Percentiles rank a stretch among this genome's conserved stretches.
Evolutionary conservation across 2,329 filamentous ascomycete genomes (phyloP).

Genomic region (Ophiostoma sp.): DNA sequence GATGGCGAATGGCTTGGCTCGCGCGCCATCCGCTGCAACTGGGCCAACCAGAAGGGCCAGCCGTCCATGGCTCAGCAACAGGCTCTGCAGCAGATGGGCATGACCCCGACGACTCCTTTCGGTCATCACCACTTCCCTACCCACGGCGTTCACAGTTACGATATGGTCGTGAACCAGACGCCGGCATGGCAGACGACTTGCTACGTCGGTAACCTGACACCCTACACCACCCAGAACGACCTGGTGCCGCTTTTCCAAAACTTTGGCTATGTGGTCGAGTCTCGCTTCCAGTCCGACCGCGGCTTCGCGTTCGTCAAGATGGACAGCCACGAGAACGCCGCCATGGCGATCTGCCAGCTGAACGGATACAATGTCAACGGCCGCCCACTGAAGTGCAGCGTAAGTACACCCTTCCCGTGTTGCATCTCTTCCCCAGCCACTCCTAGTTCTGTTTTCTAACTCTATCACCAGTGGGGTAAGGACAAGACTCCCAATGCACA

Average conservation of each 20-base stretch:
- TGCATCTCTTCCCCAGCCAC: neutral
- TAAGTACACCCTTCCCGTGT: constrained; percentile 49
- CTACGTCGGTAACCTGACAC: constrained; percentile 92
- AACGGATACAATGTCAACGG: constrained; percentile 98
- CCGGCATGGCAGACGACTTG: constrained; percentile 97
- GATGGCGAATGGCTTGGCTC: constrained; percentile 98
- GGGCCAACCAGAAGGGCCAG: constrained; percentile 99
- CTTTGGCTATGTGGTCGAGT: constrained; percentile 96
- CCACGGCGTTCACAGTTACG: constrained; percentile 92
- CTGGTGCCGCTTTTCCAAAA: constrained; percentile 98
- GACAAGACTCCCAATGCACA: constrained; percentile 81
- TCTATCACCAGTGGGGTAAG: constrained; percentile 80
- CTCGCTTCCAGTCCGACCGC: constrained; percentile 93
- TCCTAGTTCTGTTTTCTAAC: constrained; percentile 4
- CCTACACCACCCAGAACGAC: constrained; percentile 94
- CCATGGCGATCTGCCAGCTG: constrained; percentile 96
- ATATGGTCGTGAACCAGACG: constrained; percentile 93
- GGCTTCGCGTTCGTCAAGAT: constrained; percentile 99
- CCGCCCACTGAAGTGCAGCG: constrained; percentile 94
- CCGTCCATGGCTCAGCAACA: constrained; percentile 97
- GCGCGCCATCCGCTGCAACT: constrained; percentile 97
- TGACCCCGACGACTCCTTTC: constrained; percentile 94
- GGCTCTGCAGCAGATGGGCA: constrained; percentile 93
- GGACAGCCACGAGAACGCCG: constrained; percentile 96
- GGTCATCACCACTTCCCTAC: constrained; percentile 98